Percentiles rank a stretch among this genome's conserved stretches.
Evolutionary conservation across 2,329 filamentous ascomycete genomes (phyloP).

Genomic region (Neopestalotiopsis clavispora): DNA sequence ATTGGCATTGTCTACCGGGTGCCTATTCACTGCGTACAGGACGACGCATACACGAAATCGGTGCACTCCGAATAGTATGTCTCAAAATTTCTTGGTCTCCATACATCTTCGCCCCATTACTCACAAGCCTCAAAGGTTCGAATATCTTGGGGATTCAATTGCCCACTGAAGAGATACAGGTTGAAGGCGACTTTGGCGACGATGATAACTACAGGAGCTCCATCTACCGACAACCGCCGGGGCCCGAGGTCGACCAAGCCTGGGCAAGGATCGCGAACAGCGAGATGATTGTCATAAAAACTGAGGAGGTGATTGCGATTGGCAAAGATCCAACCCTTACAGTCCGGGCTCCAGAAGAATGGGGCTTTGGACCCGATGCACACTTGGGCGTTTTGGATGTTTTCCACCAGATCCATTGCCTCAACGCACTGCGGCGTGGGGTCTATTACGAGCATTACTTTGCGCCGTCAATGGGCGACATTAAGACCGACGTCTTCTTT

Average conservation of each 20-base stretch:
- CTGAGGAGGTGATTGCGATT: not conserved
- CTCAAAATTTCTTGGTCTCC: no score
- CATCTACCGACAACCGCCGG: not conserved
- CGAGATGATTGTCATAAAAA: not conserved
- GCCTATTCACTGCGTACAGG: no score
- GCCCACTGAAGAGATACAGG: not conserved
- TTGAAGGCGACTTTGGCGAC: constrained; percentile 4
- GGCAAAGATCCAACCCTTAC: not conserved
- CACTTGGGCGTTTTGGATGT: not conserved
- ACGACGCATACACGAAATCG: no score
- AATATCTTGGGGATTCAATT: not conserved
- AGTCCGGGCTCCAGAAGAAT: not conserved
- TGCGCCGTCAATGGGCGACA: not conserved
- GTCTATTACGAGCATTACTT: not conserved
- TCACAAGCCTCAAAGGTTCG: no score
- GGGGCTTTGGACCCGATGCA: not conserved
- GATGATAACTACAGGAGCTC: constrained; percentile 5
- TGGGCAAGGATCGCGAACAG: not conserved
- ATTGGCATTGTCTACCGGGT: no score
- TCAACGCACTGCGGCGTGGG: not conserved
- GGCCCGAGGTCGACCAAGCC: not conserved
- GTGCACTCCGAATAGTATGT: no score
- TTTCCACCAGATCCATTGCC: not conserved
- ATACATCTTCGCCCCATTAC: no score
- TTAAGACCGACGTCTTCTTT: no score